These are phyloP conservation scores for Scleroderma bovista DNA, from an alignment of 768 basidiomycete species.

Conservation along the genomic window DNA sequence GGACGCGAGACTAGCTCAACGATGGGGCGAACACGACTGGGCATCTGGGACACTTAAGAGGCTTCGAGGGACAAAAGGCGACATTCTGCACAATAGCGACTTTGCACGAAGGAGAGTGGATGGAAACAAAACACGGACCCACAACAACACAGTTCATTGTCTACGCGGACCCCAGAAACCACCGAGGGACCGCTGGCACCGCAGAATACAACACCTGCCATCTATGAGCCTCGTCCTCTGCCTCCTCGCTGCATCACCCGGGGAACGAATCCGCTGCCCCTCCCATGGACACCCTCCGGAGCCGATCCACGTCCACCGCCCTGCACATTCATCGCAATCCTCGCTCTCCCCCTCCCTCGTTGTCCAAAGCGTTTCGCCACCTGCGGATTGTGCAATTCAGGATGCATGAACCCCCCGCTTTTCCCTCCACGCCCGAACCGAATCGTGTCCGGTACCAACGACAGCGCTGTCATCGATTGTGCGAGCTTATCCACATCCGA, in stretches of 20 bases:
- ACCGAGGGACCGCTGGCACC: too few relatives aligned
- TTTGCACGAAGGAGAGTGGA: too few relatives aligned
- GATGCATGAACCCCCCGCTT: conserved; percentile 43
- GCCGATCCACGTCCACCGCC: conserved; percentile 5
- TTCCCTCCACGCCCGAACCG: conserved; percentile 72
- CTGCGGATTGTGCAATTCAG: conserved; percentile 28
- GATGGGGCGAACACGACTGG: background rate
- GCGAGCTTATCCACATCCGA: conserved; percentile 44
- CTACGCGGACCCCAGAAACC: conserved; percentile 8
- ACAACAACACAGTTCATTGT: conserved; percentile 21
- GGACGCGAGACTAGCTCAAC: conserved; percentile 18
- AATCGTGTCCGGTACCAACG: conserved; percentile 63
- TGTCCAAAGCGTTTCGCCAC: conserved; percentile 24
- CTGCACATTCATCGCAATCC: conserved; percentile 20
- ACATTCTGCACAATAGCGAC: conserved; percentile 19
- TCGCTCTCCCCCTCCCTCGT: conserved; percentile 25
- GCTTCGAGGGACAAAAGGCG: conserved; percentile 8
- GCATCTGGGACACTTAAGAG: conserved; percentile 9
- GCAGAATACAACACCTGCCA: conserved; percentile 21
- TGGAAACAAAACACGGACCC: conserved; percentile 7
- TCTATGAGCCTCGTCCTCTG: conserved; percentile 12
- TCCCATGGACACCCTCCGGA: conserved; percentile 5
- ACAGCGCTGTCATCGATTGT: conserved; percentile 40
- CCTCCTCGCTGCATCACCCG: conserved; percentile 11
- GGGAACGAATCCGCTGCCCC: conserved; percentile 4